Conservation (phyloP, 164 flowering plant genomes). For the Nymphaea colorata region DNA sequence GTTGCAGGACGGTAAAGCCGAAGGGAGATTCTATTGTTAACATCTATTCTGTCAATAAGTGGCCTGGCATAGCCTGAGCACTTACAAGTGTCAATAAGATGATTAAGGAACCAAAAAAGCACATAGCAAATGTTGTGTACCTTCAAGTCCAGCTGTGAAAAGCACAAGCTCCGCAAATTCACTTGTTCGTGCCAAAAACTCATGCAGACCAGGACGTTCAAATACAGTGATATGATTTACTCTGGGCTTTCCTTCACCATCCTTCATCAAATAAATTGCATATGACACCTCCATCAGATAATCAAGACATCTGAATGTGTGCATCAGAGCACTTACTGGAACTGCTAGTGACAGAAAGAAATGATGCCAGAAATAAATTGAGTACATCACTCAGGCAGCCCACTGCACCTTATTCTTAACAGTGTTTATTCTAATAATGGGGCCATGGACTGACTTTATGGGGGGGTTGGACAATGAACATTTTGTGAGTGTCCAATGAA, state of each 20-base stretch:
- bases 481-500: too few species aligned
- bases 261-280: constrained; percentile 32
- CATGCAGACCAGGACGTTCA: constrained; percentile 90
- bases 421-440: too few species aligned
- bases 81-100: constrained; percentile 1
- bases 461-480: too few species aligned
- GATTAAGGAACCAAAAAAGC: neutral
- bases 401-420: too few species aligned
- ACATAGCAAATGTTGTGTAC: constrained; percentile 21
- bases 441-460: too few species aligned
- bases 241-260: constrained; percentile 73
- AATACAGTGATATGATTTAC: constrained; percentile 90
- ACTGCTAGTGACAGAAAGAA: too few species aligned
- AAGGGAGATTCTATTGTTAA: constrained; percentile 36
- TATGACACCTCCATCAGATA: neutral
- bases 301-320: neutral
- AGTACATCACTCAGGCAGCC: too few species aligned
- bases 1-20: constrained; percentile 93
- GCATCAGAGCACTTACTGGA: neutral
- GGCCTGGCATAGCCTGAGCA: constrained; percentile 84
- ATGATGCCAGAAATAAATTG: too few species aligned
- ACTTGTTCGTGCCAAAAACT: constrained; percentile 59
- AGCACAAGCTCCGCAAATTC: constrained; percentile 84
- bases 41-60: constrained; percentile 78
- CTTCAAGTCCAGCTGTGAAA: constrained; percentile 99